A percentile compares a stretch with the other conserved stretches of the same genome.
phyloP scores from a whole-genome alignment of 345 rosid genomes.

The Salix exigua region DNA sequence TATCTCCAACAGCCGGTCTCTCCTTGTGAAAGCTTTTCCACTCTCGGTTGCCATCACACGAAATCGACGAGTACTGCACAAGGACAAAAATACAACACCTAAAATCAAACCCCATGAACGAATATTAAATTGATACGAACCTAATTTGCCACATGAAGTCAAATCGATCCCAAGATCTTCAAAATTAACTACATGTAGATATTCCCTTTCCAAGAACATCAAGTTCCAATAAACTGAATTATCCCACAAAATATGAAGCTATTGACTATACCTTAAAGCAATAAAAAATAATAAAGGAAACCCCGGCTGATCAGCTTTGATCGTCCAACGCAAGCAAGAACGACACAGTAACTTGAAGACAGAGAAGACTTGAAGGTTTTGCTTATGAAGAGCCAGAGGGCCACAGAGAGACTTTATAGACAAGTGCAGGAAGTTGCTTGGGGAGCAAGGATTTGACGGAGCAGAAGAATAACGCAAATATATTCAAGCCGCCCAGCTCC shows the following conservation, averaged over 20 bases:
- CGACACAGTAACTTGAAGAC: neutral
- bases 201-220: neutral
- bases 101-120: neutral
- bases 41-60: conserved; percentile 65
- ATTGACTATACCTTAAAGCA: neutral
- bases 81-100: neutral
- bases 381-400: conserved; percentile 8
- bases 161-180: neutral
- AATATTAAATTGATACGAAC: neutral
- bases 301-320: neutral
- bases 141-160: neutral
- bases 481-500: neutral
- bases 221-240: neutral
- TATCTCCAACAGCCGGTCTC: conserved; percentile 72
- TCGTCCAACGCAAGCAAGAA: neutral
- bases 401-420: neutral
- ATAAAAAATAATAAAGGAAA: neutral
- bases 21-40: conserved; percentile 65
- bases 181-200: neutral
- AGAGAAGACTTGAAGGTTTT: neutral
- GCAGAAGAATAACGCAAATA: neutral
- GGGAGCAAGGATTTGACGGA: too few species aligned
- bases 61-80: conserved; percentile 33
- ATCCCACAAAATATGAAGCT: neutral
- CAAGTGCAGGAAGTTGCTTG: too few species aligned